Evolutionary conservation across 495 filamentous ascomycete species (phyloP), one percentile per base, ranked within the genome.

Genomic region (Staphylotrichum longicolle): DNA sequence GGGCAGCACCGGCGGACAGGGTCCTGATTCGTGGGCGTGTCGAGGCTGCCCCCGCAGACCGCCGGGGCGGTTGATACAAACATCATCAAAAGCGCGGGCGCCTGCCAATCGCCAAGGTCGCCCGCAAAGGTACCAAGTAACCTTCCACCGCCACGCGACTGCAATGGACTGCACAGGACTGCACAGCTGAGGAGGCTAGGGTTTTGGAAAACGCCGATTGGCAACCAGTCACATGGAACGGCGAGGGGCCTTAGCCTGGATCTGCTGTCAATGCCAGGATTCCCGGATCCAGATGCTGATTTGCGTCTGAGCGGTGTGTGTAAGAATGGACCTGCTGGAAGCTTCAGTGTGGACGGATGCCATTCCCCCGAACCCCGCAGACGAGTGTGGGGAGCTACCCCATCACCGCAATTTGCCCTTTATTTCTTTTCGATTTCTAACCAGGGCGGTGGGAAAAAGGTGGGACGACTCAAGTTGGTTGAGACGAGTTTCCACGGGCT

Each of bases 201-300:
- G 20, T 27, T 27, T 27, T 27, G 20, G 20, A 57, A 53, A 58
- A 11, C 55, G 55, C 56, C 62, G 50, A 54, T 55, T 54, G 55
- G 46, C 41, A 46, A 47, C 48, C 54, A 30, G 33, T 46, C 35
- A 44, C 37, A 39, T 59, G 57, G 57, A 37, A 59, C 11, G 35
- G 7, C 20, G 46, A 59, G 57, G 20, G 20, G 20, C 20, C 20
- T 27, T 27, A 0, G 20, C 1, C 33, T 39, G 54, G 30, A 57
- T 57, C 42, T 37, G 42, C 20, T 27, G 20, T 27, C 20, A 27
- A 27, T 27, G 20, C 20, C 20, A 27, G 20, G 20, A 27, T 27
- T 27, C 20, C 20, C 20, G 20, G 20, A 27, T 27, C 20, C 20
- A 0, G 20, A 27, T 27, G 46, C 27, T 48, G 46, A 4, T 51